Conservation (phyloP, 345 rosid species). For the Hypericum androsaemum region DNA sequence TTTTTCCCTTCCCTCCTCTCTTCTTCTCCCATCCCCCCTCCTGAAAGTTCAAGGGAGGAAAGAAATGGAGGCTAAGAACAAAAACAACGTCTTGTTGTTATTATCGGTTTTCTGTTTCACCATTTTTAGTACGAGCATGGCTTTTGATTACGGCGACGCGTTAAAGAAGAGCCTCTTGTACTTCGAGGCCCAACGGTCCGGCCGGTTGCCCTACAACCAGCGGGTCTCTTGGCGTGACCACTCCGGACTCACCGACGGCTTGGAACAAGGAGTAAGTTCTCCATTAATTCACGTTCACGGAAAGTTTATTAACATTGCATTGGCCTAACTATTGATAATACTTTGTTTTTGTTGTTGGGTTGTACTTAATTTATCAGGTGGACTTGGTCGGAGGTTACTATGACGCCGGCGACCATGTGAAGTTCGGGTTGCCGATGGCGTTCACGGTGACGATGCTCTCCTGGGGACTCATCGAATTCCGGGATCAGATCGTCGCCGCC, state of each 20-base stretch:
- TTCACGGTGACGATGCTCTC: slow-evolving; percentile 25
- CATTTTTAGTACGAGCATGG: too few relatives aligned
- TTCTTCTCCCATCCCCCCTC: too few relatives aligned
- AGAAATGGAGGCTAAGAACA: too few relatives aligned
- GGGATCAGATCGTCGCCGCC: slow-evolving; percentile 19
- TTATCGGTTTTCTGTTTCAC: too few relatives aligned
- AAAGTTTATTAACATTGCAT: background rate
- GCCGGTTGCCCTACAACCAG: slow-evolving; percentile 22
- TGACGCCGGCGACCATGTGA: slow-evolving; percentile 29
- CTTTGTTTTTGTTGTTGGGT: background rate
- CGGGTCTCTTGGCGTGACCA: slow-evolving; percentile 27
- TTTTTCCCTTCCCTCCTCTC: too few relatives aligned
- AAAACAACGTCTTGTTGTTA: too few relatives aligned
- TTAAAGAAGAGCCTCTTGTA: slow-evolving; percentile 24
- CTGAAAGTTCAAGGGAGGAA: too few relatives aligned
- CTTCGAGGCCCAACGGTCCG: slow-evolving; percentile 30
- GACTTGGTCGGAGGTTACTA: slow-evolving; percentile 27
- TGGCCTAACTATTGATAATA: too few relatives aligned
- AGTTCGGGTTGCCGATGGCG: slow-evolving; percentile 24
- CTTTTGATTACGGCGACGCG: slow-evolving; percentile 20
- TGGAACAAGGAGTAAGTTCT: slow-evolving; percentile 19
- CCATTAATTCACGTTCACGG: too few relatives aligned
- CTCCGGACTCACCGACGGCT: slow-evolving; percentile 25
- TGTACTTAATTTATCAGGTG: slow-evolving; percentile 10
- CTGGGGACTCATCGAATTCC: slow-evolving; percentile 19